A percentile compares a stretch with the other conserved stretches of the same genome.
These are phyloP conservation scores for Mimosa pudica DNA, from an alignment of 306 rosid genomes.

Conservation along the genomic window DNA sequence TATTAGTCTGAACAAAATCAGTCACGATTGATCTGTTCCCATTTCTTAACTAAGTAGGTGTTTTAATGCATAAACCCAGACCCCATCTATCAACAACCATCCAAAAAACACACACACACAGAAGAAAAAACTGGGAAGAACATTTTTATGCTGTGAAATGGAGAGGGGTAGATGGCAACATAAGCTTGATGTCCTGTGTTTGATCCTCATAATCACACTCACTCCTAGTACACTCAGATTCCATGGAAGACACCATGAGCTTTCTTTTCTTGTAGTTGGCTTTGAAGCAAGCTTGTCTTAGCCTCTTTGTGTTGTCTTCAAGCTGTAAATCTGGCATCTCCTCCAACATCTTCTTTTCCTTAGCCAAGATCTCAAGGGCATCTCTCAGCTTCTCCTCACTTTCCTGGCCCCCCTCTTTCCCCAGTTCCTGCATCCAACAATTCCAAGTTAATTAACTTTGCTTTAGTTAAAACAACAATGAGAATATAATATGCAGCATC, in stretches of 20 bases:
- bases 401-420: slow-evolving; percentile 46
- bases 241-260: slow-evolving; percentile 37
- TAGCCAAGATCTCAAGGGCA: slow-evolving; percentile 61
- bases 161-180: background rate
- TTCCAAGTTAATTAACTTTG: no score
- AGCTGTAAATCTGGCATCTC: slow-evolving; percentile 74
- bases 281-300: slow-evolving; percentile 89
- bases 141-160: background rate
- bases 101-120: background rate
- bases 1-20: background rate
- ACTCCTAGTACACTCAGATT: background rate
- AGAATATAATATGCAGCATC: background rate
- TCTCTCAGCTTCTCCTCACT: slow-evolving; percentile 51
- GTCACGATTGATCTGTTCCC: background rate
- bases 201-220: slow-evolving; percentile 4
- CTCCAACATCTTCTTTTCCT: slow-evolving; percentile 74
- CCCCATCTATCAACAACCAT: background rate
- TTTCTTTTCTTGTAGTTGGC: slow-evolving; percentile 87
- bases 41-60: background rate
- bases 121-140: background rate
- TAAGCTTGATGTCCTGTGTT: slow-evolving; percentile 5
- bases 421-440: slow-evolving; percentile 47
- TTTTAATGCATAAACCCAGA: background rate
- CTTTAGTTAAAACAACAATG: background rate
- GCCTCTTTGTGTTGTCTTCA: slow-evolving; percentile 62